Base-by-base conservation (phyloP, 169 alveolate genomes). In the Plasmodium adleri region DNA sequence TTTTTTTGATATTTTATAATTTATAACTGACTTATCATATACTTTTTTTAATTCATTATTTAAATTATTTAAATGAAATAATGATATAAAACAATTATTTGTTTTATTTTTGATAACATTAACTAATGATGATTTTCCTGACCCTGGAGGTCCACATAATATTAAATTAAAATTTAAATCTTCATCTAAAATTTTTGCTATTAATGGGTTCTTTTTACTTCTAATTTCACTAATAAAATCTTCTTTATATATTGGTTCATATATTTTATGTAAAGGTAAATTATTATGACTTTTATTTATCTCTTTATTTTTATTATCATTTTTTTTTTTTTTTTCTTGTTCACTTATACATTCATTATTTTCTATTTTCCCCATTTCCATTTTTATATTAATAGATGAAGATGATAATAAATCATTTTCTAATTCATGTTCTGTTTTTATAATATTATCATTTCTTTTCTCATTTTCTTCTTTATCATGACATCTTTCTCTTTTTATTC, bases 121-220 rank as follows among this genome's bases (percentile, higher is more conserved):
- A 6, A 94, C 93, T 59, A 94, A 62, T 2, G 94, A 78, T 8
- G 96, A 88, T 70, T 94, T 94, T 12, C 96, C 96, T 13, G 93
- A 93, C 1, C 96, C 96, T 59, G 96, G 88, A 3, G 96, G 96
- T 13, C 96, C 96, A 49, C 95, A 94, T 26, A 94, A 49, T 56
- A 94, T 67, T 72, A 94, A 86, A 80, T 68, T 80, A 67, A 80
- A 80, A 80, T 80, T 68, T 67, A 80, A 54, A 49, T 80, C 90
- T 67, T 80, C 90, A n/a, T 67, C 80, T 60, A 80, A 47, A 10
- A 80, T 50, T 43, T 71, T 80, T 12, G 26, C 56, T 49, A 80
- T 59, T 60, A 80, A 49, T 43, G 90, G 90, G 66, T 52, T 67
- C 43, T 60, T 67, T 71, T 66, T 54, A 62, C 80, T 80, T 49